These are phyloP conservation scores for Boehmeria nivea DNA, from an alignment of 306 rosid genomes.

Conservation along the genomic window DNA sequence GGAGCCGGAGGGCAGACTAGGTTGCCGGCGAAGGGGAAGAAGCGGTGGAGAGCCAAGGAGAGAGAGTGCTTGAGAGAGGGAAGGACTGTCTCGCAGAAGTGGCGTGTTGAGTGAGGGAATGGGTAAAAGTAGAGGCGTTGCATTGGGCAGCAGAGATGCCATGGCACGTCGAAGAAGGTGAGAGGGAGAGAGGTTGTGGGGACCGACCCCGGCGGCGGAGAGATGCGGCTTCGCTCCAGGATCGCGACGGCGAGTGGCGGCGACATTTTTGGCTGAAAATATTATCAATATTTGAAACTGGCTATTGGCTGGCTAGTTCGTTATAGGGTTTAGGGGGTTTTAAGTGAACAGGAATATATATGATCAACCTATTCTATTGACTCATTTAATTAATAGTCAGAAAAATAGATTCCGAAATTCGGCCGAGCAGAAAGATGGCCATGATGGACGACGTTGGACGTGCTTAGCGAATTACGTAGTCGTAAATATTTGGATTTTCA, in stretches of 20 bases:
- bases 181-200: conserved; percentile 29
- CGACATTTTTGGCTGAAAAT: too few relatives aligned
- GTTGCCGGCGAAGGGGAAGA: conserved; percentile 25
- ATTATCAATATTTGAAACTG: too few relatives aligned
- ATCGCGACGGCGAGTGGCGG: conserved; percentile 2
- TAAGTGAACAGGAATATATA: too few relatives aligned
- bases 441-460: too few relatives aligned
- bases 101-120: conserved; percentile 22
- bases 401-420: too few relatives aligned
- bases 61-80: conserved; percentile 34
- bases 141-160: conserved; percentile 10
- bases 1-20: conserved; percentile 29
- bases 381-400: too few relatives aligned
- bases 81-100: conserved; percentile 16
- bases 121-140: conserved; percentile 29
- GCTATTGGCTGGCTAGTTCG: too few relatives aligned
- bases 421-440: too few relatives aligned
- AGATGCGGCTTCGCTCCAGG: conserved; percentile 10
- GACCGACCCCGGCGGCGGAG: conserved; percentile 33
- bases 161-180: conserved; percentile 25
- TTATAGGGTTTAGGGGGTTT: too few relatives aligned
- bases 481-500: too few relatives aligned
- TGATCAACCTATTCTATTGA: too few relatives aligned
- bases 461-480: too few relatives aligned
- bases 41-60: conserved; percentile 31